Percentiles rank a stretch among this genome's conserved stretches.
Conservation (phyloP, 2,329 filamentous ascomycete species). For the Amphichorda felina region DNA sequence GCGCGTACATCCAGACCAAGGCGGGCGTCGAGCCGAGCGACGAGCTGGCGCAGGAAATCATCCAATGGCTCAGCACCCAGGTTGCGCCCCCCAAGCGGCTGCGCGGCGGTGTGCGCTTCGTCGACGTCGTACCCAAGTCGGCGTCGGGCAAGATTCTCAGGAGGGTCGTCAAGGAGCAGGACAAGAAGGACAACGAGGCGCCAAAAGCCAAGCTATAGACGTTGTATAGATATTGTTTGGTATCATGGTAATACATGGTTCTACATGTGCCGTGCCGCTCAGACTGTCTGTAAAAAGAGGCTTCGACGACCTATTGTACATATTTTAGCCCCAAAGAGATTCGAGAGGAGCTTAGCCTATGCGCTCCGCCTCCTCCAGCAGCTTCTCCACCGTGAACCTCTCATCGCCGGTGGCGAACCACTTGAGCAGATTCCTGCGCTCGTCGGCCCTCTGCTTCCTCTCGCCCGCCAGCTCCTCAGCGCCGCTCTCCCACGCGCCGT, state of each 20-base stretch:
- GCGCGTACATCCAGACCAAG: conserved; percentile 27
- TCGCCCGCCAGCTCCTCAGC: conserved; percentile 21
- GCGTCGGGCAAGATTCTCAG: conserved; percentile 38
- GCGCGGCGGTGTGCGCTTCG: conserved; percentile 58
- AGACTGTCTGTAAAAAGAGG: no score
- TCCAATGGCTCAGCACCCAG: conserved; percentile 33
- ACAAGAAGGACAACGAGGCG: conserved; percentile 19
- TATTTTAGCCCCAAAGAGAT: background rate
- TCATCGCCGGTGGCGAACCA: conserved; percentile 72
- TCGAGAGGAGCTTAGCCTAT: conserved; percentile 32
- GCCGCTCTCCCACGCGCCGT: conserved; percentile 51
- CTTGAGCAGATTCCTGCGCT: conserved; percentile 61
- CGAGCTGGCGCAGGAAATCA: conserved; percentile 19
- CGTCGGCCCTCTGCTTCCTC: conserved; percentile 43
- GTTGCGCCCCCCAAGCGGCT: conserved; percentile 58
- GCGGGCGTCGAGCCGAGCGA: conserved; percentile 22
- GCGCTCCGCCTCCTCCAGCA: conserved; percentile 84
- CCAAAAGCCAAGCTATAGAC: conserved; percentile 23
- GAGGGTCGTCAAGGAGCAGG: conserved; percentile 34
- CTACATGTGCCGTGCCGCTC: no score
- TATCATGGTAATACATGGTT: background rate
- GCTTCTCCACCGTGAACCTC: conserved; percentile 69
- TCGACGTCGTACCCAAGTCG: conserved; percentile 61
- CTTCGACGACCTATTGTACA: background rate
- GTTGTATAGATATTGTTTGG: background rate